Percentiles rank a stretch among this genome's conserved stretches.
phyloP scores from a whole-genome alignment of 1,284 basidiomycete species.

The Prillingera fragicola region DNA sequence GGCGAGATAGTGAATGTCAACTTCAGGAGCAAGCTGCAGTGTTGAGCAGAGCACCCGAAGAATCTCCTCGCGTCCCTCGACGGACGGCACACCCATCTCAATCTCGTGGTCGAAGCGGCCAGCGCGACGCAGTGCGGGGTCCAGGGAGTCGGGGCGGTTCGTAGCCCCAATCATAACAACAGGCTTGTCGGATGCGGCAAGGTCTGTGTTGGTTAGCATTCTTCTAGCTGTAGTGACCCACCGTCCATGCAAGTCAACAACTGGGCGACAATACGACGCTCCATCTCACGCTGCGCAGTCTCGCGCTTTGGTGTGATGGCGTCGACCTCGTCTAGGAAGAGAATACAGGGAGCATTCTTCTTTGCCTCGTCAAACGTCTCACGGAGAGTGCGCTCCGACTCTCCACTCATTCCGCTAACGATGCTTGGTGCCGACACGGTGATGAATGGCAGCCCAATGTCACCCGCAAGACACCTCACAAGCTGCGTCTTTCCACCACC shows the following conservation, averaged over 20 bases:
- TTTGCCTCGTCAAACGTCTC: conserved; percentile 97
- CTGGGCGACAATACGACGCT: conserved; percentile 92
- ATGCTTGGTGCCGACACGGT: conserved; percentile 89
- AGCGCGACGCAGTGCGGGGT: conserved; percentile 84
- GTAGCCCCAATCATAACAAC: conserved; percentile 95
- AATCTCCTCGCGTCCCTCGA: conserved; percentile 81
- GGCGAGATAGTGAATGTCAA: conserved; percentile 56
- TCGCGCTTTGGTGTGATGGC: conserved; percentile 96
- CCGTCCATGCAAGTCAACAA: conserved; percentile 97
- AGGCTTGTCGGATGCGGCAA: conserved; percentile 54
- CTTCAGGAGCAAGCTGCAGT: conserved; percentile 34
- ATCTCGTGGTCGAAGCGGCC: conserved; percentile 98
- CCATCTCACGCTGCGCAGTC: conserved; percentile 97
- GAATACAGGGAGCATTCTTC: conserved; percentile 79
- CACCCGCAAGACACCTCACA: conserved; percentile 88
- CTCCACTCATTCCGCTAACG: conserved; percentile 95
- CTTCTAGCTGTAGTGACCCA: conserved; percentile 41
- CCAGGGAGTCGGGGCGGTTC: conserved; percentile 89
- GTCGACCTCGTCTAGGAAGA: conserved; percentile 97
- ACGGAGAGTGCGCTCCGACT: conserved; percentile 89
- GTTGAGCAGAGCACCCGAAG: conserved; percentile 57
- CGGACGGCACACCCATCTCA: conserved; percentile 91
- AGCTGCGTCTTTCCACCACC: conserved; percentile 94
- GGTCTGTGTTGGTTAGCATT: conserved; percentile 28
- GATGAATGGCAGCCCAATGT: conserved; percentile 87